phyloP scores from a whole-genome alignment of 441 rosid genomes.

The Raphanus hybrid region DNA sequence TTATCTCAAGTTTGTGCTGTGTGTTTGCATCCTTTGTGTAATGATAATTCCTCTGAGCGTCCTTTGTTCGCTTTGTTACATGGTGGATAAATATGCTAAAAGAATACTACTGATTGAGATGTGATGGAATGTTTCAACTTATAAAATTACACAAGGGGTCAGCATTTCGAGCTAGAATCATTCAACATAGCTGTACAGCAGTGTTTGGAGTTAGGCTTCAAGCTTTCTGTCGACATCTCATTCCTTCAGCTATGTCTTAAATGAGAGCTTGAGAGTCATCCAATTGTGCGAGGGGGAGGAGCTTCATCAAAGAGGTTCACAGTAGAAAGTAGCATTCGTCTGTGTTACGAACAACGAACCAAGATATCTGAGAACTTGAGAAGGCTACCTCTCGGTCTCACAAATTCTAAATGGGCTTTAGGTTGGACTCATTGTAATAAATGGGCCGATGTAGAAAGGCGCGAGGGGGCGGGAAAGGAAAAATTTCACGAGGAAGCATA shows the following conservation, averaged over 20 bases:
- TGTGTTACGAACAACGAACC: slow-evolving; percentile 18
- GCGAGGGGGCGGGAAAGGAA: slow-evolving; percentile 22
- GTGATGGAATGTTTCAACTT: slow-evolving; percentile 16
- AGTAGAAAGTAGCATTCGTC: not conserved
- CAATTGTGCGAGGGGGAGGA: slow-evolving; percentile 31
- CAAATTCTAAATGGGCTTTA: not conserved
- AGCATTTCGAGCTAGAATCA: not conserved
- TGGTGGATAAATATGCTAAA: not conserved
- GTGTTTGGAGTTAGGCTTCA: slow-evolving; percentile 44
- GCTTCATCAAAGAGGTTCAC: slow-evolving; percentile 50
- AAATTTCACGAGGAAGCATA: slow-evolving; percentile 6
- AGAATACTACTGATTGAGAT: not conserved
- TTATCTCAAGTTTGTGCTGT: slow-evolving; percentile 20
- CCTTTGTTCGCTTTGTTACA: slow-evolving; percentile 25
- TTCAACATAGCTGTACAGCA: not conserved
- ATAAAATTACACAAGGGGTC: not conserved
- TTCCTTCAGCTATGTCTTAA: slow-evolving; percentile 29
- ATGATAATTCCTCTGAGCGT: slow-evolving; percentile 13
- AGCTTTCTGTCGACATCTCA: slow-evolving; percentile 68
- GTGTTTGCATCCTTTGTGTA: slow-evolving; percentile 23
- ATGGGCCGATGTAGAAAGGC: slow-evolving; percentile 13
- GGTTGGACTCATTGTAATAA: not conserved
- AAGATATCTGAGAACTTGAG: slow-evolving; percentile 14
- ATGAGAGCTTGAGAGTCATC: slow-evolving; percentile 29
- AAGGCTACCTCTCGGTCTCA: not conserved